These are phyloP conservation scores for Talaromyces sp. DNA, from an alignment of 2,329 filamentous ascomycete genomes.

Conservation along the genomic window DNA sequence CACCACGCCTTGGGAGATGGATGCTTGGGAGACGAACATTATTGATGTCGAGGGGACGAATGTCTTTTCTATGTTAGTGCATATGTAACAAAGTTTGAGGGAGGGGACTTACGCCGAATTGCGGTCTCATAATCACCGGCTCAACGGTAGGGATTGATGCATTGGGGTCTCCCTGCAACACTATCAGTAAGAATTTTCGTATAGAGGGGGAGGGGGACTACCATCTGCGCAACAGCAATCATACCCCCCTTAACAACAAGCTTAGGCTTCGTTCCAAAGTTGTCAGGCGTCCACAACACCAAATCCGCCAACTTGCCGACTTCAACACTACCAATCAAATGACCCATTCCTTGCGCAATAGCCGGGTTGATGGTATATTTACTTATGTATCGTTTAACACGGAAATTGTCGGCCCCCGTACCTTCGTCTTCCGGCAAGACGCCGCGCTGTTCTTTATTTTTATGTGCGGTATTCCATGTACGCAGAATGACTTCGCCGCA, in stretches of 20 bases:
- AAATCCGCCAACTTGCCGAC: constrained; percentile 87
- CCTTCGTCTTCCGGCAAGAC: constrained; percentile 72
- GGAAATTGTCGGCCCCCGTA: constrained; percentile 80
- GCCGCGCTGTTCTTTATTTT: constrained; percentile 88
- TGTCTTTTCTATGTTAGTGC: constrained; percentile 36
- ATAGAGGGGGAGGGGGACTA: constrained; percentile 39
- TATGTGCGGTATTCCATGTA: constrained; percentile 96
- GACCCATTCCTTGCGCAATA: constrained; percentile 83
- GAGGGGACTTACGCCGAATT: constrained; percentile 64
- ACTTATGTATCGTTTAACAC: constrained; percentile 87
- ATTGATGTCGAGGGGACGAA: constrained; percentile 70
- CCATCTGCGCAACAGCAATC: constrained; percentile 81
- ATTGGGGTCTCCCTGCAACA: constrained; percentile 70
- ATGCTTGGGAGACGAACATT: constrained; percentile 77
- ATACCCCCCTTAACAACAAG: constrained; percentile 84
- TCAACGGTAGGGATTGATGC: constrained; percentile 85
- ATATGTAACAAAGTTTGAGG: neutral
- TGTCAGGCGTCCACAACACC: constrained; percentile 79
- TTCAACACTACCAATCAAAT: constrained; percentile 83
- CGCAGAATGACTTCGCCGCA: constrained; percentile 90
- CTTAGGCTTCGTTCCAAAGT: constrained; percentile 83
- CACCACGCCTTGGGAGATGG: constrained; percentile 65
- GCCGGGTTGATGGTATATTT: constrained; percentile 98
- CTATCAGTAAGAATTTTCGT: neutral
- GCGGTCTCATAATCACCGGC: constrained; percentile 77